These are phyloP conservation scores for Ilex paraguariensis DNA, from an alignment of 305 asterid genomes.

Conservation along the genomic window DNA sequence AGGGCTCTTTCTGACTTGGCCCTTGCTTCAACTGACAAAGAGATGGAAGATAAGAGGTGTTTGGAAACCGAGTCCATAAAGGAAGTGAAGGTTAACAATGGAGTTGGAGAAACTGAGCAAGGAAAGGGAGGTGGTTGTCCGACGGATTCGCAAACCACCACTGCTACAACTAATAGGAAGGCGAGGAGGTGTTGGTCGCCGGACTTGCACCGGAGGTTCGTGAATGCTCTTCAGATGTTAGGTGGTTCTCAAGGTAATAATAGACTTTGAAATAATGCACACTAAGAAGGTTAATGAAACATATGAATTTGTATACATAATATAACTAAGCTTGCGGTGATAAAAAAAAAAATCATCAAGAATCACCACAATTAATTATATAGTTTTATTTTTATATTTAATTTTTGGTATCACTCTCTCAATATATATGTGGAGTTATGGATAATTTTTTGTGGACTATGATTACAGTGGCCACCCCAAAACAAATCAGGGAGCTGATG, in stretches of 20 bases:
- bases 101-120: conserved; percentile 28
- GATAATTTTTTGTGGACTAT: conserved; percentile 13
- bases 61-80: conserved; percentile 25
- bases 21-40: conserved; percentile 57
- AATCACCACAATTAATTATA: conserved; percentile 1
- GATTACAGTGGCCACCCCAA: conserved; percentile 84
- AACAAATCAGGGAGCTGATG: conserved; percentile 90
- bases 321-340: too few relatives aligned
- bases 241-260: conserved; percentile 95
- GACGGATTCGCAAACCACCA: conserved; percentile 21
- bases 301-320: too few relatives aligned
- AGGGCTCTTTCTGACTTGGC: conserved; percentile 54
- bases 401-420: too few relatives aligned
- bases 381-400: neutral
- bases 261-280: too few relatives aligned
- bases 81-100: conserved; percentile 23
- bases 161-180: conserved; percentile 47
- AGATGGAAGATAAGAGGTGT: conserved; percentile 35
- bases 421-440: too few relatives aligned
- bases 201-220: conserved; percentile 85
- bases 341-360: neutral
- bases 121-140: conserved; percentile 13
- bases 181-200: conserved; percentile 99
- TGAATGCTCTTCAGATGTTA: conserved; percentile 91
- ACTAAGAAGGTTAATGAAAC: too few relatives aligned